These are phyloP conservation scores for Eimeria acervulina DNA, from an alignment of 169 alveolate genomes.

Conservation along the genomic window DNA sequence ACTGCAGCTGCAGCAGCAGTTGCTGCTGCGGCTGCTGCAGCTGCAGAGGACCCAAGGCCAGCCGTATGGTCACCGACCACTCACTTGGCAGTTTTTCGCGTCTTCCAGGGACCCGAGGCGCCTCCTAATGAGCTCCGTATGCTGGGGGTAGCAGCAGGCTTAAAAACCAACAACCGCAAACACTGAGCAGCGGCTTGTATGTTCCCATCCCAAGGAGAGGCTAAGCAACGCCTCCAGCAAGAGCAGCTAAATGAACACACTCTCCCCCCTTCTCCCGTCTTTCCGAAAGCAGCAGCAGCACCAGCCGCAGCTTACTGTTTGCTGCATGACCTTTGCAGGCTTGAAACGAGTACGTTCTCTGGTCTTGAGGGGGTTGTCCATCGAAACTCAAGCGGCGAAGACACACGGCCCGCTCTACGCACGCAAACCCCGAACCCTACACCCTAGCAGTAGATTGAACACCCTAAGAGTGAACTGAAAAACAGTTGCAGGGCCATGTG, in stretches of 20 bases:
- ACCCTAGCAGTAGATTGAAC: background rate
- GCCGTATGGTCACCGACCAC: background rate
- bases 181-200: background rate
- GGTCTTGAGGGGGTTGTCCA: slow-evolving; percentile 71
- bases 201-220: background rate
- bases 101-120: slow-evolving; percentile 55
- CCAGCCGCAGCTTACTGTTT: slow-evolving; percentile 10
- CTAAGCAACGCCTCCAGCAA: background rate
- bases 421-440: slow-evolving; percentile 6
- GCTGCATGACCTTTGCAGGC: slow-evolving; percentile 70
- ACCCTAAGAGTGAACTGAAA: background rate
- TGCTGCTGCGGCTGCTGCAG: background rate
- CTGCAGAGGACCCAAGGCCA: background rate
- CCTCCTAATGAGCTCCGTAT: slow-evolving; percentile 47
- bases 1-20: background rate
- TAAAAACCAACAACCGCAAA: slow-evolving; percentile 9
- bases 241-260: background rate
- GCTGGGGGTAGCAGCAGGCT: slow-evolving; percentile 81
- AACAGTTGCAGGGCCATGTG: background rate
- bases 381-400: slow-evolving; percentile 72
- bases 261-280: background rate
- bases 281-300: background rate
- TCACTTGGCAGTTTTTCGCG: slow-evolving; percentile 33
- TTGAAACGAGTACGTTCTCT: slow-evolving; percentile 8
- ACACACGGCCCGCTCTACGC: slow-evolving; percentile 37